These are phyloP conservation scores for Articulospora tetracladia DNA, from an alignment of 495 filamentous ascomycete species.

Conservation along the genomic window DNA sequence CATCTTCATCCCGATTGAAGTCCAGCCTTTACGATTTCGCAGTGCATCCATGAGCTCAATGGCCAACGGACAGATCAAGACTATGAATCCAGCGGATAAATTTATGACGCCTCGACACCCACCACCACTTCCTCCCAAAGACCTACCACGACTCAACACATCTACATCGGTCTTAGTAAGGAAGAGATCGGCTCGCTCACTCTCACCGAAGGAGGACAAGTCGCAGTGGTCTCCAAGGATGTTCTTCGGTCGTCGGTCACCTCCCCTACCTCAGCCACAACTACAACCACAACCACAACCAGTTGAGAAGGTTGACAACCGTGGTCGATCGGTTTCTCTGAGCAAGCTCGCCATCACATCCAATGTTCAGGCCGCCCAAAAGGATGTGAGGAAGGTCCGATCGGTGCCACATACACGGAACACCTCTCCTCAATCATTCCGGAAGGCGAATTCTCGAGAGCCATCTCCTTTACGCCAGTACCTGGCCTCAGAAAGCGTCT, in stretches of 20 bases:
- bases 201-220: slow-evolving; percentile 35
- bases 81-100: slow-evolving; percentile 74
- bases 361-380: background rate
- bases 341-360: slow-evolving; percentile 9
- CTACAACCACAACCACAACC: slow-evolving; percentile 1
- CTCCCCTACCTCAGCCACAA: no score
- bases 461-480: slow-evolving; percentile 35
- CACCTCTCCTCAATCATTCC: slow-evolving; percentile 16
- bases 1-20: slow-evolving; percentile 71
- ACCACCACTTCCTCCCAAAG: slow-evolving; percentile 29
- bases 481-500: slow-evolving; percentile 32
- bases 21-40: slow-evolving; percentile 43
- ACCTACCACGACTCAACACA: slow-evolving; percentile 47
- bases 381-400: slow-evolving; percentile 2
- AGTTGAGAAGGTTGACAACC: slow-evolving; percentile 9
- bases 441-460: slow-evolving; percentile 11
- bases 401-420: slow-evolving; percentile 12
- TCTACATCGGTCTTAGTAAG: slow-evolving; percentile 48
- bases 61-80: slow-evolving; percentile 52
- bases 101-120: slow-evolving; percentile 66
- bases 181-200: slow-evolving; percentile 41
- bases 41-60: slow-evolving; percentile 49
- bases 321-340: slow-evolving; percentile 16
- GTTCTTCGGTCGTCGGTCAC: slow-evolving; percentile 21
- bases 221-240: slow-evolving; percentile 19